Base-by-base conservation (phyloP, 768 basidiomycete species). In the Lentinula boryana region DNA sequence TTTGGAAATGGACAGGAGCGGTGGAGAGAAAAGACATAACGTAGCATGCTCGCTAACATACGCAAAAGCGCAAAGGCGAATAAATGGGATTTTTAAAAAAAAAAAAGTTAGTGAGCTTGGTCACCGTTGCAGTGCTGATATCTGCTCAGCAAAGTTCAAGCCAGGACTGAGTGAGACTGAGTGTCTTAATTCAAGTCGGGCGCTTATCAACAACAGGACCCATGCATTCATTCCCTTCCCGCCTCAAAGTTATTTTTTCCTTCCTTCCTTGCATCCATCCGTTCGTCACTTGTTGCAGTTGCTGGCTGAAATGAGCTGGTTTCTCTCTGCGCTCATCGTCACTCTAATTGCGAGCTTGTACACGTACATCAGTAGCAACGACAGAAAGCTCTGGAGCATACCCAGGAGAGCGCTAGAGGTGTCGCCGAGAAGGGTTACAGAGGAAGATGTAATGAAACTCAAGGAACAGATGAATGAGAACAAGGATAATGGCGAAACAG, bases 351-450 rank as follows among this genome's bases (percentile, higher is more conserved):
- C 50, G 7, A 18, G 60, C 43, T 56, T 46, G 13, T 56, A 56
- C 23, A 23, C 73, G 63, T 85, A 84, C 69, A 68, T 78, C 18
- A 70, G 72, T 27, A 62, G 72, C 60, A 89, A 91, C 66, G 87
- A 89, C 67, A 71, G 65, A 13, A 79, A 80, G 40, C 72, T 91
- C 10, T 71, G 71, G n/a, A 67, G 68, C 0, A 70, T 84, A 36
- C 87, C 89, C 5, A 67, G 70, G 0, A 75, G 78, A 41, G 85
- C 77, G 0, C 67, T 72, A 5, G 66, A 71, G 8, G 74, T 88
- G 63, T 84, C 86, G 0, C 83, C 86, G 0, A 67, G 75, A 32
- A 81, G 89, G 27, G 71, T 77, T 63, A 79, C 80, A 0, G 70
- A 75, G 4, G 69, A 79, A 50, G 74, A 75, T 18, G 78, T 83